Evolutionary conservation across 805 yeast species (phyloP).

Genomic region (Wickerhamomyces hampshirensis): DNA sequence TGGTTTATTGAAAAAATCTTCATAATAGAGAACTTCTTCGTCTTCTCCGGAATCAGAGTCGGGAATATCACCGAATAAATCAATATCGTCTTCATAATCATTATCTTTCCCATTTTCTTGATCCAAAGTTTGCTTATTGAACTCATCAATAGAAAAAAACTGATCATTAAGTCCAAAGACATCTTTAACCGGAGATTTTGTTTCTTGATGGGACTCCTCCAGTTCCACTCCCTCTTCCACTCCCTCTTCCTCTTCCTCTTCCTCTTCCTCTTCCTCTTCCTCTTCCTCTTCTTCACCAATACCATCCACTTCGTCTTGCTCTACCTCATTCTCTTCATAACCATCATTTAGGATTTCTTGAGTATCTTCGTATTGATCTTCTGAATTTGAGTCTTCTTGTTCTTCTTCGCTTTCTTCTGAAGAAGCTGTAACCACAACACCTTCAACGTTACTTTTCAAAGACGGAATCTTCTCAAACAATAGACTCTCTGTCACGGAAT

Average conservation of each 20-base stretch:
- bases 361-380: constrained; percentile 10
- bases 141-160: constrained; percentile 80
- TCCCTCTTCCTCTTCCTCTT: not conserved
- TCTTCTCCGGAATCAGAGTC: constrained; percentile 46
- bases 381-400: constrained; percentile 17
- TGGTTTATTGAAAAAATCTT: constrained; percentile 59
- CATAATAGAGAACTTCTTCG: constrained; percentile 28
- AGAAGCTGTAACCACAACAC: not conserved
- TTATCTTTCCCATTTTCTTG: constrained; percentile 42
- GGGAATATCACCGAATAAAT: constrained; percentile 46
- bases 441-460: constrained; percentile 30
- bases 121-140: constrained; percentile 68
- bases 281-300: not conserved
- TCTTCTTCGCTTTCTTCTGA: constrained; percentile 19
- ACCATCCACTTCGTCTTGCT: constrained; percentile 1
- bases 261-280: constrained; percentile 1
- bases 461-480: constrained; percentile 52
- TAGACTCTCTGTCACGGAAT: constrained; percentile 64
- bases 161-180: constrained; percentile 73
- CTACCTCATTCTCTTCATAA: constrained; percentile 3
- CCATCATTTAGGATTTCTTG: constrained; percentile 1
- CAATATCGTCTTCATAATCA: constrained; percentile 49
- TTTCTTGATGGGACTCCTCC: constrained; percentile 16
- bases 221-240: constrained; percentile 7
- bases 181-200: constrained; percentile 30